Base-by-base conservation (phyloP, 768 basidiomycete genomes). In the Lanmaoa rubissima region DNA sequence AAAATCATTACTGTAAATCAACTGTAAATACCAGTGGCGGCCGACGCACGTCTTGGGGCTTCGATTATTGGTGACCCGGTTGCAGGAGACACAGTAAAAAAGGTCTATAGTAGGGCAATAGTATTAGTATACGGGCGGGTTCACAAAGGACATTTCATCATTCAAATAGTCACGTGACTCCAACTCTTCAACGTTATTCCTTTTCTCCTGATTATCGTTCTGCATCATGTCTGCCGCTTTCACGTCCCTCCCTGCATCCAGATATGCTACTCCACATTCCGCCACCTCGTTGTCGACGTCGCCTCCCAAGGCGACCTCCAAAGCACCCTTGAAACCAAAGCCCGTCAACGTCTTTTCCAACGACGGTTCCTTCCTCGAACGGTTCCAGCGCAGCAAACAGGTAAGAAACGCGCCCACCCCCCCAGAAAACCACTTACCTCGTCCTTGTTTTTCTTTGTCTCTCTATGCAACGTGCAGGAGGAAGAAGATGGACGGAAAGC, bases 361-460 rank as follows among this genome's bases (percentile, higher is more conserved):
- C 66, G 86, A 87, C 62, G 86, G 86, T 9, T 85, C 85, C 10
- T 88, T 87, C 68, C 72, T 87, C 53, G 80, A 87, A 61, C 78
- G 85, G 11, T 48, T 48, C 48, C 47, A 48, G 21, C 35, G 48
- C 48, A 28, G 26, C 10, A 17, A 28, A 28, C 43, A 76, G 80
- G 86, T 83, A 60, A 45, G 74, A 24, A 14, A 8, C 24, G 17
- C 21, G 4, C 9, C n/a, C n/a, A n/a, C 6, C 24, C 10, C 43
- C 4, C 28, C 5, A 19, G 17, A 26, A 14, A 26, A 16, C 9
- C 43, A 11, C 17, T 14, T 19, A 34, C 50, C 34, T 21, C 40
- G 10, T 41, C 8, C 28, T 8, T 31, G 5, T 31, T 31, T 31
- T 31, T 9, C n/a, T 16, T 17, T 32, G 6, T 24, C 11, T 1